A percentile compares a stretch with the other conserved stretches of the same genome.
These are phyloP conservation scores for Ceratocystis albifundus DNA, from an alignment of 2,329 filamentous ascomycete species.

Conservation along the genomic window DNA sequence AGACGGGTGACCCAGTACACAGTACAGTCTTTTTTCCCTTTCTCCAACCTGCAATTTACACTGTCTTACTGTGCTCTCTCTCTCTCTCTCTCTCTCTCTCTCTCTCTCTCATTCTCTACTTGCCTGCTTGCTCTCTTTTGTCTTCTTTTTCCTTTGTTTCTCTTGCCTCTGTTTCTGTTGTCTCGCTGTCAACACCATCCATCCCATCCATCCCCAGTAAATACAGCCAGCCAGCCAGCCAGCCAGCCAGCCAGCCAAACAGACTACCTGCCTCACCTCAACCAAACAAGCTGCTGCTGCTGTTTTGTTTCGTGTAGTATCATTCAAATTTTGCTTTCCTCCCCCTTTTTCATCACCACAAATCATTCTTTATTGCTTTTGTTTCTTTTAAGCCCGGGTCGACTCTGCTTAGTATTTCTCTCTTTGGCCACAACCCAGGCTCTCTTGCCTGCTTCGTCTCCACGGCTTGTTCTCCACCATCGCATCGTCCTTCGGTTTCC, in stretches of 20 bases:
- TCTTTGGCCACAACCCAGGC: neutral
- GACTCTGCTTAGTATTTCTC: neutral
- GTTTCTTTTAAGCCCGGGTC: neutral
- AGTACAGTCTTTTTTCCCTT: conserved; percentile 8
- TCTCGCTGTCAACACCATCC: neutral
- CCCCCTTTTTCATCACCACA: neutral
- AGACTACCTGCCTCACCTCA: too few relatives aligned
- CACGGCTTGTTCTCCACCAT: neutral
- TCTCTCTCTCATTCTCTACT: too few relatives aligned
- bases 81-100: too few relatives aligned
- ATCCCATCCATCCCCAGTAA: too few relatives aligned
- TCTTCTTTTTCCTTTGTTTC: neutral
- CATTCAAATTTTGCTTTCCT: neutral
- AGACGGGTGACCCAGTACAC: neutral
- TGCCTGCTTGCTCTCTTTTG: neutral
- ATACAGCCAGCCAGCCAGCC: neutral
- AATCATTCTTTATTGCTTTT: conserved; percentile 7
- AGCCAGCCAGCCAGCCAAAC: neutral
- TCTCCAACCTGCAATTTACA: neutral
- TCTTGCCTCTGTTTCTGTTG: neutral
- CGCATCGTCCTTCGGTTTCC: neutral
- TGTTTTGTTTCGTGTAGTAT: neutral
- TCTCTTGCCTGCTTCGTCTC: neutral
- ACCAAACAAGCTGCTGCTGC: neutral
- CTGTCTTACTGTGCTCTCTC: neutral